Base-by-base conservation (phyloP, 345 rosid genomes). In the Acer campestre region DNA sequence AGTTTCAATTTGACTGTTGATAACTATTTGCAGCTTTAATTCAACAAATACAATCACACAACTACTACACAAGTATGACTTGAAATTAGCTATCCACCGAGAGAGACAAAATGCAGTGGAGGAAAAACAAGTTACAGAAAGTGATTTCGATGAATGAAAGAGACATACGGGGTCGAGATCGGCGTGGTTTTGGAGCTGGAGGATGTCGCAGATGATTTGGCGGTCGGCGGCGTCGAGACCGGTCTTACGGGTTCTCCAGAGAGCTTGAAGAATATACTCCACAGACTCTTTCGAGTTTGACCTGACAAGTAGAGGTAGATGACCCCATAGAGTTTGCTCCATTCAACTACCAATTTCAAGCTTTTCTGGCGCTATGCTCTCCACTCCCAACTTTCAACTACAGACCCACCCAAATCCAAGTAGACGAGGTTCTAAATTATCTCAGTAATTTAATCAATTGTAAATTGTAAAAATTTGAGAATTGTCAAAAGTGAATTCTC, bases 161-260 rank as follows among this genome's bases (percentile, higher is more conserved):
- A 38, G 14, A 62, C 67, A 9, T 70, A 89, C 95, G 1, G 95
- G 95, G 82, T 91, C 93, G 80, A 91, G 91, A 67, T 86, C 90
- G 80, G 90, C 23, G 38, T 88, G 90, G 80, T 84, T 80, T 38
- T 86, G 87, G 75, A 89, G 89, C 74, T 85, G 89, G 44, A 91
- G 93, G 84, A 86, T 80, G 68, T 85, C 79, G 76, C 81, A 55
- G 85, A 91, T 79, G 81, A 86, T 70, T 55, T 40, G 85, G 51
- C 93, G 93, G 77, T 73, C 90, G 71, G 86, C 87, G 62, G 88
- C 73, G 59, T 84, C 90, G 56, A 91, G 89, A 56, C 94, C 91
- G 68, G 87, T 85, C 56, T 77, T 75, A 35, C 93, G 90, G 68
- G 91, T 87, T 67, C 83, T 82, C 93, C 91, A 91, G 25, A 91